Base-by-base conservation (phyloP, 2,329 filamentous ascomycete genomes). In the Aspergillus phoenicis region DNA sequence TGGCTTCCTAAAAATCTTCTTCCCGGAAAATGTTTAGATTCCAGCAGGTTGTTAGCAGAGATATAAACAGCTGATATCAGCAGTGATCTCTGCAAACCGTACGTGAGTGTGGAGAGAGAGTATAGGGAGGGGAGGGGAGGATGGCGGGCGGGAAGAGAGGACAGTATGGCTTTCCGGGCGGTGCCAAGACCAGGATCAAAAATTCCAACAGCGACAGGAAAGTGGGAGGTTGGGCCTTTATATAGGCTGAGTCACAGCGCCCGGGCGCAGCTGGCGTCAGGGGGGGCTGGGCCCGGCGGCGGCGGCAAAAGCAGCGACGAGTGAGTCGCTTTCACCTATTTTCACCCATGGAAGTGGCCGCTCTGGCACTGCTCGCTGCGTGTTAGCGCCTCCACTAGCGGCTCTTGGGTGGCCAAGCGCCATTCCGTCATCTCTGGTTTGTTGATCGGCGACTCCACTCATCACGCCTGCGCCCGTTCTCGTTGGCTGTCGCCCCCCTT, bases 141-240 rank as follows among this genome's bases (percentile, higher is more conserved):
- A 54, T 58, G 65, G 59, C 57, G 67, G 66, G 69, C 69, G 71
- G 70, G 66, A 73, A 68, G 66, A 68, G 66, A 67, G 43, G 63
- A 68, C 59, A 59, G 62, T 66, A 65, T 66, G 71, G 71, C 66
- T 68, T 69, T 75, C 71, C 71, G 70, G 72, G 69, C 68, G 69
- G 70, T 76, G 75, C 75, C 75, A 77, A 77, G 75, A 77, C 73
- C 75, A 72, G 69, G 65, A 73, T 64, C 70, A 67, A 71, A 66
- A 74, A 72, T 69, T 69, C 66, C 66, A 69, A 66, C 61, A 64
- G 62, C 57, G 59, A 54, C 59, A 48, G 62, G 66, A 67, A 73
- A 68, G 73, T 70, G 75, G 75, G 74, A 75, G 74, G 71, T 69
- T 72, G 71, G 69, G 65, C 66, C 74, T 71, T 77, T 77, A 74